Percentiles rank a stretch among this genome's conserved stretches.
Conservation (phyloP, 352 stramenopile species). For the Aphanomyces euteiches region DNA sequence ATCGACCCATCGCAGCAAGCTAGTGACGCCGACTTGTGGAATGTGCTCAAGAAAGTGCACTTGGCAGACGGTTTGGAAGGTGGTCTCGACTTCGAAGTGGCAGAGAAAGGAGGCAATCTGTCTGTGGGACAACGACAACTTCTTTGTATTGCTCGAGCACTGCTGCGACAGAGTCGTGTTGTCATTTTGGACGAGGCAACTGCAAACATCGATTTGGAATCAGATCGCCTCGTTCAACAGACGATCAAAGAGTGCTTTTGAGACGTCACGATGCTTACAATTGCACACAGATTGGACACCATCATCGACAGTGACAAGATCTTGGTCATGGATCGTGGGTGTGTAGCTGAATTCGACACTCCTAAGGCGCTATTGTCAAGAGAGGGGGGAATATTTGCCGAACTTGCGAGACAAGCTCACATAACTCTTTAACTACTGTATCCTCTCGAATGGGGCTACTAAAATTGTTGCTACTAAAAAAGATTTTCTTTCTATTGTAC, state of each 20-base stretch:
- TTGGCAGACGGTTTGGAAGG: constrained; percentile 52
- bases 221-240: constrained; percentile 81
- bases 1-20: constrained; percentile 18
- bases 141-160: constrained; percentile 91
- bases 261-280: constrained; percentile 92
- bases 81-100: constrained; percentile 6
- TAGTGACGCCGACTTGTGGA: constrained; percentile 22
- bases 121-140: constrained; percentile 92
- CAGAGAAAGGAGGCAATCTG: constrained; percentile 92
- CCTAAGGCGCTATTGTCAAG: constrained; percentile 77
- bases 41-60: constrained; percentile 35
- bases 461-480: too few species aligned
- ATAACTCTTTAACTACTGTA: too few species aligned
- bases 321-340: constrained; percentile 94
- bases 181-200: constrained; percentile 96
- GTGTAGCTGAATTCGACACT: constrained; percentile 82
- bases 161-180: constrained; percentile 87
- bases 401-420: constrained; percentile 33
- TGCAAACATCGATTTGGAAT: constrained; percentile 85
- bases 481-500: too few species aligned
- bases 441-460: too few species aligned
- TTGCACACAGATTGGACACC: constrained; percentile 97
- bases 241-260: constrained; percentile 64
- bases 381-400: constrained; percentile 54
- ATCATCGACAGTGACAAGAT: constrained; percentile 97